These are phyloP conservation scores for Meyerozyma athensensis DNA, from an alignment of 1,139 yeast species.

Conservation along the genomic window DNA sequence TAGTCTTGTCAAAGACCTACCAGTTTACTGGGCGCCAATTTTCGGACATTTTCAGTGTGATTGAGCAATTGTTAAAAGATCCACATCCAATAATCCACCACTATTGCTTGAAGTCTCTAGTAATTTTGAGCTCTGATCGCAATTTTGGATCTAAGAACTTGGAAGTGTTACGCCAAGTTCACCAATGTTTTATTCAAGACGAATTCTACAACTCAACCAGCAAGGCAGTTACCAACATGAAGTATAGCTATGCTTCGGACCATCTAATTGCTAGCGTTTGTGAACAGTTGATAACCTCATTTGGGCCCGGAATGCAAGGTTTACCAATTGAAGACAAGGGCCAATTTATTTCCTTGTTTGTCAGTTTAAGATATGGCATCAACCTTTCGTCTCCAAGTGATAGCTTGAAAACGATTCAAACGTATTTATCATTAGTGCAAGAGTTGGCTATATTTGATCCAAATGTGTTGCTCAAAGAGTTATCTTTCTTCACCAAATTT, in stretches of 20 bases:
- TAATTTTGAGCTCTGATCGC: slow-evolving; percentile 39
- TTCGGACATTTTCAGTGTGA: slow-evolving; percentile 48
- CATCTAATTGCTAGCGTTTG: slow-evolving; percentile 23
- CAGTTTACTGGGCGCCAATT: slow-evolving; percentile 33
- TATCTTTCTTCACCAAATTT: slow-evolving; percentile 27
- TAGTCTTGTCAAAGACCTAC: slow-evolving; percentile 58
- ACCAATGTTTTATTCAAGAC: slow-evolving; percentile 41
- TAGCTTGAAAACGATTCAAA: slow-evolving; percentile 20
- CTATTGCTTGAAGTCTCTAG: slow-evolving; percentile 61
- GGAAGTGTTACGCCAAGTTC: slow-evolving; percentile 39
- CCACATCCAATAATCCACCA: slow-evolving; percentile 83
- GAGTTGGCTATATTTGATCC: slow-evolving; percentile 41
- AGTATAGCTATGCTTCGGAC: slow-evolving; percentile 23
- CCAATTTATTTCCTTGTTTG: slow-evolving; percentile 26
- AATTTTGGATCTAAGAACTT: slow-evolving; percentile 24
- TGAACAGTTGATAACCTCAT: slow-evolving; percentile 28
- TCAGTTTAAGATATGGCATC: slow-evolving; percentile 29
- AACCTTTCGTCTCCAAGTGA: slow-evolving; percentile 30
- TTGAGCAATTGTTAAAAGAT: slow-evolving; percentile 61
- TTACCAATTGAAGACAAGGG: slow-evolving; percentile 17
- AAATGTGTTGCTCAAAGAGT: slow-evolving; percentile 28
- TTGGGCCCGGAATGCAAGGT: slow-evolving; percentile 38
- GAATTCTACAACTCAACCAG: slow-evolving; percentile 38
- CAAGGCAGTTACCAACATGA: slow-evolving; percentile 25
- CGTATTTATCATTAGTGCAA: slow-evolving; percentile 29